These are phyloP conservation scores for Sicyos edulis DNA, from an alignment of 306 rosid genomes.

Conservation along the genomic window DNA sequence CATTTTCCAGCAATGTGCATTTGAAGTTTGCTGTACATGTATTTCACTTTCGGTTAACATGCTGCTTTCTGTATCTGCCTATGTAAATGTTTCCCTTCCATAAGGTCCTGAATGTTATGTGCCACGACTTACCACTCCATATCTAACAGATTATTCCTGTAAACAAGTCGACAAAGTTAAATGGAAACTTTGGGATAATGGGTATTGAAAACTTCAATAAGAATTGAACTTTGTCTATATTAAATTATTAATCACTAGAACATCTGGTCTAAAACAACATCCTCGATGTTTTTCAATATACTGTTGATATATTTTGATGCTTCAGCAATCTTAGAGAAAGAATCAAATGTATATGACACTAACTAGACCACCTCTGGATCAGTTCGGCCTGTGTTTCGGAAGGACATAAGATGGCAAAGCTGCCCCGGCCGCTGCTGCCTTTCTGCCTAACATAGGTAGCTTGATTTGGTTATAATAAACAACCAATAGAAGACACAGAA, in stretches of 20 bases:
- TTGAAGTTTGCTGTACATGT: neutral
- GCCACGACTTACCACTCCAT: neutral
- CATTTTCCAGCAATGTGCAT: neutral
- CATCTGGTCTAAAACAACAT: neutral
- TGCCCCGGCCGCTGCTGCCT: slow-evolving; percentile 31
- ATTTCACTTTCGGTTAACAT: slow-evolving; percentile 1
- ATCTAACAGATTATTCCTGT: neutral
- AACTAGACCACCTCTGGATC: slow-evolving; percentile 6
- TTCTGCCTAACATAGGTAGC: slow-evolving; percentile 63
- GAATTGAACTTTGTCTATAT: neutral
- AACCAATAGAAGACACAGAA: slow-evolving; percentile 46
- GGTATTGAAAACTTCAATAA: neutral
- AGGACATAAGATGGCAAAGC: slow-evolving; percentile 43
- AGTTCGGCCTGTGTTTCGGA: slow-evolving; percentile 34
- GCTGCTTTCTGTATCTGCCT: neutral
- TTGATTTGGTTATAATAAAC: slow-evolving; percentile 58
- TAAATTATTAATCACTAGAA: neutral
- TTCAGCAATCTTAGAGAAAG: slow-evolving; percentile 23
- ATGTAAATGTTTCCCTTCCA: neutral
- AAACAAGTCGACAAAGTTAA: neutral
- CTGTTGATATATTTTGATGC: neutral
- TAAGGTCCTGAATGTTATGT: slow-evolving; percentile 5
- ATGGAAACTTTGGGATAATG: neutral
- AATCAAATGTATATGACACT: slow-evolving; percentile 17
- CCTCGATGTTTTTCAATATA: neutral